Conservation (phyloP, 352 stramenopile species). For the Phytophthora boehmeriae region DNA sequence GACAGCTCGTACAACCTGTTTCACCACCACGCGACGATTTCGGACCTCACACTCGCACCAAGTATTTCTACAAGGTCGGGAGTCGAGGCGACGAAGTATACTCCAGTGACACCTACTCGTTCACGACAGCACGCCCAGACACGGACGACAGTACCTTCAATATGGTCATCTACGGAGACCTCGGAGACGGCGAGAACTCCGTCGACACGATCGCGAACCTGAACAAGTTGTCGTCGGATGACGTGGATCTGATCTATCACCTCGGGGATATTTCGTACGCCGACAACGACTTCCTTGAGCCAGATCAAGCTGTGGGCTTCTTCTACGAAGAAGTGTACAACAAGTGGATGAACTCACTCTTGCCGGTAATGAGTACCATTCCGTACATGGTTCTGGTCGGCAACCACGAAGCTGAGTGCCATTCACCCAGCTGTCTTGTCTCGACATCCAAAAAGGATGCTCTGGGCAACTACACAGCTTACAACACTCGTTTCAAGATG, state of each 20-base stretch:
- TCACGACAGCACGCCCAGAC: too few relatives aligned
- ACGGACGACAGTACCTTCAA: too few relatives aligned
- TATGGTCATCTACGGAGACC: too few relatives aligned
- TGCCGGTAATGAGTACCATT: too few relatives aligned
- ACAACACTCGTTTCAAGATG: background rate
- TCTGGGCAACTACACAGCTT: background rate
- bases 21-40: slow-evolving; percentile 35
- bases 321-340: slow-evolving; percentile 56
- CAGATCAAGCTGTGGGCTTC: slow-evolving; percentile 45
- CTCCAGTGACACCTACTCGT: too few relatives aligned
- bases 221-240: too few relatives aligned
- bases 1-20: slow-evolving; percentile 45
- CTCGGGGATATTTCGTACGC: slow-evolving; percentile 64
- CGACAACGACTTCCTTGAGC: slow-evolving; percentile 22
- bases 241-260: slow-evolving; percentile 51
- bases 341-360: too few relatives aligned
- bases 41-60: slow-evolving; percentile 2
- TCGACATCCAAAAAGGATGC: background rate
- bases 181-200: too few relatives aligned
- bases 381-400: background rate
- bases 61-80: too few relatives aligned
- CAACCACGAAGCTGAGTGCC: background rate
- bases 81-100: too few relatives aligned
- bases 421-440: background rate
- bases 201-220: too few relatives aligned